phyloP scores from a whole-genome alignment of 306 rosid genomes.

The Luffa acutangula region DNA sequence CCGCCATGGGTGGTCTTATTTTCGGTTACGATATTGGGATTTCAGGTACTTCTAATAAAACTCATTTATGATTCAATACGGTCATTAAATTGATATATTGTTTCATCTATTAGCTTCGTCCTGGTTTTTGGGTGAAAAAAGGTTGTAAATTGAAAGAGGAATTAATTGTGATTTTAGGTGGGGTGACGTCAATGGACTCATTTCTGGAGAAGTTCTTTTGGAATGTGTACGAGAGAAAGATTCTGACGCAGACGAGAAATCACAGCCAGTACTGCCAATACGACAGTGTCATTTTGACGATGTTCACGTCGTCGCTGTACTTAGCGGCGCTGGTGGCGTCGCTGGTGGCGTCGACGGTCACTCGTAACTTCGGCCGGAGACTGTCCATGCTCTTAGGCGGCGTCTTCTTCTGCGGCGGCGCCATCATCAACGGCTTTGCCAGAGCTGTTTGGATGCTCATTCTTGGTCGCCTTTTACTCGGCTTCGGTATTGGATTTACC shows the following conservation, averaged over 20 bases:
- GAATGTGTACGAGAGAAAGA: conserved; percentile 45
- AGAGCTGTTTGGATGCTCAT: conserved; percentile 55
- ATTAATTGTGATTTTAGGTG: conserved; percentile 51
- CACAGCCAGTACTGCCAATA: conserved; percentile 81
- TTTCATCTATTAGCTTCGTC: too few relatives aligned
- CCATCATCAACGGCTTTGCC: conserved; percentile 63
- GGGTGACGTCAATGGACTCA: conserved; percentile 86
- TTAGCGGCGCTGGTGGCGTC: conserved; percentile 78
- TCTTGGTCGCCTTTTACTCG: conserved; percentile 83
- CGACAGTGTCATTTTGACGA: conserved; percentile 52
- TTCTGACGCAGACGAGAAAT: conserved; percentile 13
- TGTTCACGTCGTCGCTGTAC: conserved; percentile 88
- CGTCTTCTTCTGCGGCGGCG: conserved; percentile 52
- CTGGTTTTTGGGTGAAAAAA: too few relatives aligned
- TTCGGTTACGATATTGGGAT: conserved; percentile 94
- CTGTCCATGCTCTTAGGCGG: conserved; percentile 85
- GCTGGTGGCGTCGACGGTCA: conserved; percentile 56
- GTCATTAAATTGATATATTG: too few relatives aligned
- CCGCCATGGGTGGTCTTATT: conserved; percentile 93
- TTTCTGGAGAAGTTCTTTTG: conserved; percentile 63
- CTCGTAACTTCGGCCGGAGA: conserved; percentile 64
- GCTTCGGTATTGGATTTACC: conserved; percentile 83
- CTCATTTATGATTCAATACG: too few relatives aligned
- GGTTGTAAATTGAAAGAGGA: too few relatives aligned
- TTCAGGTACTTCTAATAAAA: too few relatives aligned